Conservation (phyloP, 2,329 filamentous ascomycete genomes). For the Ophiostoma novo-ulmi region DNA sequence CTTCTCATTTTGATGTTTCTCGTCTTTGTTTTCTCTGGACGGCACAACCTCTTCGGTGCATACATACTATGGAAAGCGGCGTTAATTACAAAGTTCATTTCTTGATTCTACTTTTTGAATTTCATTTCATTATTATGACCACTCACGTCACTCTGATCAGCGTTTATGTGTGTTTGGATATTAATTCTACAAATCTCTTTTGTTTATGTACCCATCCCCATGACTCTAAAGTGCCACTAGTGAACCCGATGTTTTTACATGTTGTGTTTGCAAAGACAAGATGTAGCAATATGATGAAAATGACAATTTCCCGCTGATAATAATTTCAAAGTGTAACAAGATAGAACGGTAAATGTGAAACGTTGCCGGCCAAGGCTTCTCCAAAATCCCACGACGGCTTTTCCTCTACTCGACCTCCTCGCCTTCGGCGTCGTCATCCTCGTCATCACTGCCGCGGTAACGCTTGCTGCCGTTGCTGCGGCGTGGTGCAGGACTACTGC, state of each 20-base stretch:
- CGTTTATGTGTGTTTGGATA: neutral
- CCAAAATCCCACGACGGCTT: neutral
- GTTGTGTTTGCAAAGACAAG: neutral
- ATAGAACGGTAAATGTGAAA: neutral
- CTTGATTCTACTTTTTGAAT: neutral
- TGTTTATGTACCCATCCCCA: neutral
- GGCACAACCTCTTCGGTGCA: neutral
- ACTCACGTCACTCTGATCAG: neutral
- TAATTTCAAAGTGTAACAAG: neutral
- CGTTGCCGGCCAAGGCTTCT: neutral
- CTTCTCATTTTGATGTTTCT: neutral
- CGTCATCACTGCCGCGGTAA: conserved; percentile 16
- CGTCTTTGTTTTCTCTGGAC: neutral
- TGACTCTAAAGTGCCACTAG: neutral
- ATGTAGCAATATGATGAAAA: neutral
- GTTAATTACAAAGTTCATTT: neutral
- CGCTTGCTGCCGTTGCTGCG: conserved; percentile 24
- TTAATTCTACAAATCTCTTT: neutral
- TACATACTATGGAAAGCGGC: neutral
- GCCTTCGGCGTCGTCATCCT: conserved; percentile 42
- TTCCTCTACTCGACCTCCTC: conserved; percentile 40
- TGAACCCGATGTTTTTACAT: neutral
- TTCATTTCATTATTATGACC: neutral
- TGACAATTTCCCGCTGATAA: neutral
- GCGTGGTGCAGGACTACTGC: conserved; percentile 23